Conservation (phyloP, 2,329 filamentous ascomycete species). For the Thielaviopsis punctulata region DNA sequence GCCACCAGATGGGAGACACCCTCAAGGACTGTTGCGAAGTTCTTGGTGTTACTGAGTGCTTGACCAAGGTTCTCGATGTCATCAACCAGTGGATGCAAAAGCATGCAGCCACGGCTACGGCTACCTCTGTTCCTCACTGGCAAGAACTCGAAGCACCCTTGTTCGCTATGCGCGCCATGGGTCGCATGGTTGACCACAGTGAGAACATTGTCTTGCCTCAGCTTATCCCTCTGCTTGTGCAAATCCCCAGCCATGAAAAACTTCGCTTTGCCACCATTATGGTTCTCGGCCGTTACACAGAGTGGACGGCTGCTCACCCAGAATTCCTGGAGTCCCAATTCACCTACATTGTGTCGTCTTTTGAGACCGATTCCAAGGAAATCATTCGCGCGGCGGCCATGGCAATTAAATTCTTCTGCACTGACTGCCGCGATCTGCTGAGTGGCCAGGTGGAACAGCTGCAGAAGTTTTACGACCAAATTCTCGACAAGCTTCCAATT, state of each 20-base stretch:
- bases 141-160: slow-evolving; percentile 89
- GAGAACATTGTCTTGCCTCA: slow-evolving; percentile 77
- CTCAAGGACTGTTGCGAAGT: slow-evolving; percentile 95
- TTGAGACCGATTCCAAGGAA: slow-evolving; percentile 74
- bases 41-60: slow-evolving; percentile 79
- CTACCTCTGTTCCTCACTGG: slow-evolving; percentile 74
- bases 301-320: slow-evolving; percentile 90
- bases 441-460: slow-evolving; percentile 70
- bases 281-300: slow-evolving; percentile 89
- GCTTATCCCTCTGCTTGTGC: slow-evolving; percentile 81
- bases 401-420: slow-evolving; percentile 93
- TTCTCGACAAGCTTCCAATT: slow-evolving; percentile 70
- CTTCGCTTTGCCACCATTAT: slow-evolving; percentile 97
- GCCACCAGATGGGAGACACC: slow-evolving; percentile 94
- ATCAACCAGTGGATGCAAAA: slow-evolving; percentile 80
- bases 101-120: slow-evolving; percentile 58
- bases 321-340: slow-evolving; percentile 86
- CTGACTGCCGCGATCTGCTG: slow-evolving; percentile 77
- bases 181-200: slow-evolving; percentile 82
- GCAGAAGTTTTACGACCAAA: slow-evolving; percentile 80
- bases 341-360: slow-evolving; percentile 87
- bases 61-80: slow-evolving; percentile 70
- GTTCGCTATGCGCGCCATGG: slow-evolving; percentile 90
- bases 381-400: slow-evolving; percentile 83
- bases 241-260: slow-evolving; percentile 92